Percentiles rank a stretch among this genome's conserved stretches.
Evolutionary conservation across 176 grass and related monocot genomes (phyloP).

Genomic region (Raddia distichophylla): DNA sequence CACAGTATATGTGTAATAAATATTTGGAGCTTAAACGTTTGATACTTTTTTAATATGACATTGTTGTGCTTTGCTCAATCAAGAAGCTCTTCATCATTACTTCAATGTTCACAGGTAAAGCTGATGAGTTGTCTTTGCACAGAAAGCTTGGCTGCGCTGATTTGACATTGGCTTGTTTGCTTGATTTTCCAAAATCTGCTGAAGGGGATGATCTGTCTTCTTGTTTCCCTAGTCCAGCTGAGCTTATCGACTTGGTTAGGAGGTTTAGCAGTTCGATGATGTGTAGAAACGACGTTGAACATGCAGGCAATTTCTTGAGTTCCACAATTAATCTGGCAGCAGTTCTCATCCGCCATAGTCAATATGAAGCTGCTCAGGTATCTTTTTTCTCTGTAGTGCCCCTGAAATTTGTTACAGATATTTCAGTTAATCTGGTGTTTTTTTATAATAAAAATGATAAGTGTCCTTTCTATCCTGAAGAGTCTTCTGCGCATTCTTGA

Average conservation of each 20-base stretch:
- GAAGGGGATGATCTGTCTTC: constrained; percentile 46
- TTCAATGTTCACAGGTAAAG: constrained; percentile 59
- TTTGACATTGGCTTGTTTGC: constrained; percentile 90
- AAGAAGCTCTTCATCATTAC: constrained; percentile 7
- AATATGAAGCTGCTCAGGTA: constrained; percentile 94
- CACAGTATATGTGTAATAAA: constrained; percentile 14
- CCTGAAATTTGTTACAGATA: constrained; percentile 22
- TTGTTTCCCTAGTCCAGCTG: constrained; percentile 60
- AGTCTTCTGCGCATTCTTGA: constrained; percentile 77
- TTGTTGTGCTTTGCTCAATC: neutral
- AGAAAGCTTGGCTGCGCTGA: constrained; percentile 76
- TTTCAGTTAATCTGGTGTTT: constrained; percentile 33
- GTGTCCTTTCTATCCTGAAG: constrained; percentile 40
- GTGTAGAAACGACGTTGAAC: constrained; percentile 41
- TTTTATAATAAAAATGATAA: constrained; percentile 31
- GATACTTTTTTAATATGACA: neutral
- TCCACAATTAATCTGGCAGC: constrained; percentile 58
- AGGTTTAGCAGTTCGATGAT: constrained; percentile 76
- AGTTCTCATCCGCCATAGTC: constrained; percentile 64
- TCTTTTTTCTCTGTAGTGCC: constrained; percentile 17
- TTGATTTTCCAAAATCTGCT: constrained; percentile 76
- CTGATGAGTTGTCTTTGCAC: constrained; percentile 64
- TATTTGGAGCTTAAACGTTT: neutral
- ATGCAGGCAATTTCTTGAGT: constrained; percentile 45
- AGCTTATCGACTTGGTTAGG: constrained; percentile 60